Evolutionary conservation across 768 basidiomycete genomes (phyloP).

Genomic region (Hericium erinaceus): DNA sequence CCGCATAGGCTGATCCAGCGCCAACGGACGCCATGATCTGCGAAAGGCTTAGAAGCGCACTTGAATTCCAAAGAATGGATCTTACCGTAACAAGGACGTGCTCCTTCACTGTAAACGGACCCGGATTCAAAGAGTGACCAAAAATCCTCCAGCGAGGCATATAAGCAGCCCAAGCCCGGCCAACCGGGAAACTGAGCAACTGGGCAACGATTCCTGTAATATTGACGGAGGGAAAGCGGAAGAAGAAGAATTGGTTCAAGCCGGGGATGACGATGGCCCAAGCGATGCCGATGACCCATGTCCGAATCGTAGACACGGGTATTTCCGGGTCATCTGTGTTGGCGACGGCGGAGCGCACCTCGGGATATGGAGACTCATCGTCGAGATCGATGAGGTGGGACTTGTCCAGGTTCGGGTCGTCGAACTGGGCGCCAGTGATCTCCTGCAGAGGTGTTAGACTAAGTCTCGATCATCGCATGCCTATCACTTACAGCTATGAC

Average conservation of each 20-base stretch:
- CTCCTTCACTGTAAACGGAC: slow-evolving; percentile 69
- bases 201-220: slow-evolving; percentile 46
- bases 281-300: slow-evolving; percentile 27
- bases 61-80: too few species aligned
- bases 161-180: slow-evolving; percentile 44
- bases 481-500: background rate
- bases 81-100: slow-evolving; percentile 37
- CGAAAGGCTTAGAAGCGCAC: too few species aligned
- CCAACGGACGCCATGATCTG: slow-evolving; percentile 33
- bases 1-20: slow-evolving; percentile 23
- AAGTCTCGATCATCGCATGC: background rate
- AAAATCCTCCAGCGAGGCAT: slow-evolving; percentile 45
- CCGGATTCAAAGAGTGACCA: slow-evolving; percentile 49
- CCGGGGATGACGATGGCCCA: slow-evolving; percentile 57
- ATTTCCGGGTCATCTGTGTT: slow-evolving; percentile 38
- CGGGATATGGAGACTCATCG: slow-evolving; percentile 45
- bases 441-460: background rate
- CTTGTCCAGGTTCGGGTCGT: slow-evolving; percentile 14
- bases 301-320: slow-evolving; percentile 25
- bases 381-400: slow-evolving; percentile 2
- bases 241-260: slow-evolving; percentile 71
- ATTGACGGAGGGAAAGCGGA: slow-evolving; percentile 45
- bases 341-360: slow-evolving; percentile 41
- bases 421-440: slow-evolving; percentile 1
- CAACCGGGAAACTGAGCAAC: slow-evolving; percentile 58